phyloP scores from a whole-genome alignment of 768 basidiomycete species.

The Artomyces pyxidatus region DNA sequence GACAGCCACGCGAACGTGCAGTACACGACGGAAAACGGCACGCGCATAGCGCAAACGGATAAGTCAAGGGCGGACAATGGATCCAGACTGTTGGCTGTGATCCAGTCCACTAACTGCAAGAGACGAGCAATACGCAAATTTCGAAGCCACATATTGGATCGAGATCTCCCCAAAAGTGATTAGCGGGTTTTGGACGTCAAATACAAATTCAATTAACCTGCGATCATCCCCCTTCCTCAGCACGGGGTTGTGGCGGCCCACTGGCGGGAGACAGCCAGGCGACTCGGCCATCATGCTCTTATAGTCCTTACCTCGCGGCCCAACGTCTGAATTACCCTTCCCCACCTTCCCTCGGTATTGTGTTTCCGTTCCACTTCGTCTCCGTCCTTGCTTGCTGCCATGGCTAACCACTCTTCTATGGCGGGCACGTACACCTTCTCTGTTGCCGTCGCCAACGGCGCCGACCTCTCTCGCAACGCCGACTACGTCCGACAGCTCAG shows the following conservation, averaged over 20 bases:
- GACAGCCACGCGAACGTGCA: too few species aligned
- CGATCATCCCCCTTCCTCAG: slow-evolving; percentile 15
- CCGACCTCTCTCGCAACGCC: neutral
- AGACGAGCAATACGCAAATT: neutral
- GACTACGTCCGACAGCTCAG: slow-evolving; percentile 6
- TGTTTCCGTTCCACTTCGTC: neutral
- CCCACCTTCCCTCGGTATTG: neutral
- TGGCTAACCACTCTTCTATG: slow-evolving; percentile 11
- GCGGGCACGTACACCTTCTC: slow-evolving; percentile 10
- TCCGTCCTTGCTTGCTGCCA: slow-evolving; percentile 1
- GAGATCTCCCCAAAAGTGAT: neutral
- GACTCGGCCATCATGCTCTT: slow-evolving; percentile 10
- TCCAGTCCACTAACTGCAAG: neutral
- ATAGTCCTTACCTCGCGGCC: slow-evolving; percentile 7
- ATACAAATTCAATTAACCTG: neutral
- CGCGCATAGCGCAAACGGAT: too few species aligned
- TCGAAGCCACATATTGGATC: neutral
- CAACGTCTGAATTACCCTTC: slow-evolving; percentile 3
- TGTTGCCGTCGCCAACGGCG: slow-evolving; percentile 3
- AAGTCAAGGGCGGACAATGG: too few species aligned
- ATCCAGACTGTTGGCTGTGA: neutral
- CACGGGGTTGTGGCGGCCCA: slow-evolving; percentile 15
- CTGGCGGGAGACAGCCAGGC: too few species aligned
- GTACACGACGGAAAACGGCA: too few species aligned
- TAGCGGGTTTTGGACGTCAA: neutral